A percentile compares a stretch with the other conserved stretches of the same genome.
phyloP scores from a whole-genome alignment of 306 rosid species.

The Albizia julibrissin region DNA sequence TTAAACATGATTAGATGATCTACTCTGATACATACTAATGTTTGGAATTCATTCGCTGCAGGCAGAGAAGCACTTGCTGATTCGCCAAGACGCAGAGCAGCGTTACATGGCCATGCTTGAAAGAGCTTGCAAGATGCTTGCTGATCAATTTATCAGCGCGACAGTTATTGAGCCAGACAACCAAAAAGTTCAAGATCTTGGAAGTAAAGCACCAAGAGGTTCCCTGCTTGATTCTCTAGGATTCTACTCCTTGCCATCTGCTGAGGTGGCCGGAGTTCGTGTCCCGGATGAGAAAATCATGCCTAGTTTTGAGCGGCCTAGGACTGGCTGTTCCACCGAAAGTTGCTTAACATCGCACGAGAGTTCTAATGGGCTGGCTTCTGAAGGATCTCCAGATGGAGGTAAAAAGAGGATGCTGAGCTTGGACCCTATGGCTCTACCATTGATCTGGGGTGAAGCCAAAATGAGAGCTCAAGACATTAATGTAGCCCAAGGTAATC shows the following conservation, averaged over 20 bases:
- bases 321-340: slow-evolving; percentile 83
- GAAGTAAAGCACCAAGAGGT: slow-evolving; percentile 49
- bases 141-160: slow-evolving; percentile 76
- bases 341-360: slow-evolving; percentile 90
- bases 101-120: slow-evolving; percentile 92
- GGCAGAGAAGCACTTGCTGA: slow-evolving; percentile 98
- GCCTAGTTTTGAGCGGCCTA: slow-evolving; percentile 52
- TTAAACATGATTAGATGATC: slow-evolving; percentile 1
- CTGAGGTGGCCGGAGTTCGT: slow-evolving; percentile 49
- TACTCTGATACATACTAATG: slow-evolving; percentile 34
- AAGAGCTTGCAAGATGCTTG: slow-evolving; percentile 96
- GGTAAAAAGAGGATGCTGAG: slow-evolving; percentile 54
- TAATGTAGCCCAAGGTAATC: slow-evolving; percentile 58
- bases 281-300: slow-evolving; percentile 57
- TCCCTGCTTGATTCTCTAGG: slow-evolving; percentile 57
- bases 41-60: slow-evolving; percentile 41
- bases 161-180: slow-evolving; percentile 49
- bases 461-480: slow-evolving; percentile 68
- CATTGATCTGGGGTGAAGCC: slow-evolving; percentile 73
- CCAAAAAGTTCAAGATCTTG: slow-evolving; percentile 61
- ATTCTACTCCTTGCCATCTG: slow-evolving; percentile 49
- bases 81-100: slow-evolving; percentile 90
- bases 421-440: slow-evolving; percentile 58
- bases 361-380: slow-evolving; percentile 65
- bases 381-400: slow-evolving; percentile 72